Evolutionary conservation across 2,329 filamentous ascomycete genomes (phyloP), one percentile per base, ranked within the genome.

Genomic region (Colletotrichum musicola): DNA sequence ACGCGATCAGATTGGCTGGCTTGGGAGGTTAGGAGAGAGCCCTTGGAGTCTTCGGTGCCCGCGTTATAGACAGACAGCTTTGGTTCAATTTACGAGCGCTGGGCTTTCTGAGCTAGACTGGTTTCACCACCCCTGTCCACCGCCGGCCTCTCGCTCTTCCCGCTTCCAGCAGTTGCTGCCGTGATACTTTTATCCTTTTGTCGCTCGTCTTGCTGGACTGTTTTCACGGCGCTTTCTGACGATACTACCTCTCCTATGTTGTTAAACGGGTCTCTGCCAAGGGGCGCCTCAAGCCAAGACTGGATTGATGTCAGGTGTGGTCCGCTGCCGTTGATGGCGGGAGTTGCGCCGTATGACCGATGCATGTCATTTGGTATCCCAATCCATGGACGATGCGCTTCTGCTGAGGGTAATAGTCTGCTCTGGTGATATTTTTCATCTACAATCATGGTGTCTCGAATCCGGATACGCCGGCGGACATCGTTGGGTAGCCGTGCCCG

Each of bases 1-100:
- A 98, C 96, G 68, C 90, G 94, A 78, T 97, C 94, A 73, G 96
- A 99, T 80, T 99, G 96, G 96, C 84, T 99, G 75, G 95, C 95
- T 64, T 99, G 96, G 96, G 96, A 99, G 79, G 85, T 86, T 18
- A 89, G 92, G 77, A 87, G 93, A 76, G 85, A 89, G 72, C 87
- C 91, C 16, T 74, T 92, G 71, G 92, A 95, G 77, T 82, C 85
- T 71, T 90, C 91, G 9, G 85, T 91, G 68, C 85, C 89, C 72
- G 90, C 89, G 27, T 83, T 92, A 76, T 88, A 79, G 75, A 71
- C 38, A 35, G 40, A 61, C 44, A 59, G 38, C 2, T 40, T 42
- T 42, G 16, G 14, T 42, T 42, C 40, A 35, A 42, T 42, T 42
- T 42, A 42, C 40, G 40, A n/a, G 40, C 4, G 13, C 40, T 42